These are phyloP conservation scores for Aspergillus haitiensis DNA, from an alignment of 495 filamentous ascomycete species.

Conservation along the genomic window DNA sequence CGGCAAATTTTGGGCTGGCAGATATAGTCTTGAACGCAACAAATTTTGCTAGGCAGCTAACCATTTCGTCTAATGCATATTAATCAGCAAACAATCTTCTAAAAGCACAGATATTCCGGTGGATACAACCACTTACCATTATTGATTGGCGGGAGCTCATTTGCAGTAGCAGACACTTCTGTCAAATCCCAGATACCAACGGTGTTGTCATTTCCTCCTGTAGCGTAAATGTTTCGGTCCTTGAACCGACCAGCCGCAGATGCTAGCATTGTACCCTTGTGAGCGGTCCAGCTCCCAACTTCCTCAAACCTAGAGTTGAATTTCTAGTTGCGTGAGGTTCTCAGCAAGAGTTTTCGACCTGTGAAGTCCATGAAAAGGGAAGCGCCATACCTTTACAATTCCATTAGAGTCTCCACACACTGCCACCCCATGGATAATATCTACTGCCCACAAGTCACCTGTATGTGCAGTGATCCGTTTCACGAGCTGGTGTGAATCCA, in stretches of 20 bases:
- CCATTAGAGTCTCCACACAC: conserved; percentile 84
- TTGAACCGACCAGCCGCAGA: conserved; percentile 70
- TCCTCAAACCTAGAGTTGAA: conserved; percentile 89
- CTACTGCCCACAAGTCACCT: conserved; percentile 81
- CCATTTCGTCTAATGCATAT: conserved; percentile 64
- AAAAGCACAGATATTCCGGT: neutral
- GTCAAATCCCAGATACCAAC: conserved; percentile 85
- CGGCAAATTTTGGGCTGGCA: conserved; percentile 74
- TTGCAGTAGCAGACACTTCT: conserved; percentile 48
- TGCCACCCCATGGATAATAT: conserved; percentile 77
- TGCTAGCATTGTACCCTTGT: conserved; percentile 83
- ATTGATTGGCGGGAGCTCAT: conserved; percentile 53
- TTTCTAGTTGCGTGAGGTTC: conserved; percentile 48
- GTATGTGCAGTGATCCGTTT: conserved; percentile 76
- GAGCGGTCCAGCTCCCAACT: conserved; percentile 78
- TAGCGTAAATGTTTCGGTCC: conserved; percentile 75
- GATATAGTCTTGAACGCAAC: conserved; percentile 90
- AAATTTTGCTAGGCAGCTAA: conserved; percentile 78
- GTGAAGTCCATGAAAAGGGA: neutral
- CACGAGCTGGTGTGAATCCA: conserved; percentile 89
- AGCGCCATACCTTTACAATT: conserved; percentile 64
- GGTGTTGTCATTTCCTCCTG: conserved; percentile 90
- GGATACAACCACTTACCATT: conserved; percentile 48
- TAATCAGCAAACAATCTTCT: neutral
- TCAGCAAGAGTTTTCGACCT: neutral